A percentile compares a stretch with the other conserved stretches of the same genome.
These are phyloP conservation scores for Cadophora sp. DNA, from an alignment of 2,329 filamentous ascomycete genomes.

Conservation along the genomic window DNA sequence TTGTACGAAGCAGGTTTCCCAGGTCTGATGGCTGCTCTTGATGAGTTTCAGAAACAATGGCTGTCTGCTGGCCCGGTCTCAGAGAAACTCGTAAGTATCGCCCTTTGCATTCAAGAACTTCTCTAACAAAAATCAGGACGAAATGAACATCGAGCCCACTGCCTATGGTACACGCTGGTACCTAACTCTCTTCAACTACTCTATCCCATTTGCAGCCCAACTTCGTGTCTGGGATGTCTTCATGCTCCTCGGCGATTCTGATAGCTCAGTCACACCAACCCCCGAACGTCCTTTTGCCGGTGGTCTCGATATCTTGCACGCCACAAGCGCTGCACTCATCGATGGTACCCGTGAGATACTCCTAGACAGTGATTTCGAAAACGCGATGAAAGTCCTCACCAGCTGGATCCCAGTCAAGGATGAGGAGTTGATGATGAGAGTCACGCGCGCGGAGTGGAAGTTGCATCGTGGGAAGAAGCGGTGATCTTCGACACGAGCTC, in stretches of 20 bases:
- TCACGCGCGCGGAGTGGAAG: conserved; percentile 88
- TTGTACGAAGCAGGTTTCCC: conserved; percentile 86
- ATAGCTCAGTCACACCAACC: conserved; percentile 48
- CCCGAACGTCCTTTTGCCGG: conserved; percentile 56
- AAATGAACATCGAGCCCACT: conserved; percentile 82
- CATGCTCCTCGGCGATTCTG: conserved; percentile 84
- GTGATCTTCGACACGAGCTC: neutral
- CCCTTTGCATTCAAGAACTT: neutral
- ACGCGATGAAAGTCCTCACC: conserved; percentile 95
- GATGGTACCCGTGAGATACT: conserved; percentile 89
- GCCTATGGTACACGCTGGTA: conserved; percentile 99
- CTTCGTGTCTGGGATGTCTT: conserved; percentile 98
- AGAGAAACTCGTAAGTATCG: conserved; percentile 72
- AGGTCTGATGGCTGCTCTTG: conserved; percentile 84
- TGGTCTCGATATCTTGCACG: conserved; percentile 87
- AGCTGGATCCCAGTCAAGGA: conserved; percentile 94
- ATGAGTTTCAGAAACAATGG: conserved; percentile 87
- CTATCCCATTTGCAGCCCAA: conserved; percentile 91
- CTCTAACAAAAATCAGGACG: conserved; percentile 57
- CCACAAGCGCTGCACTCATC: conserved; percentile 86
- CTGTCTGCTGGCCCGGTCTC: conserved; percentile 79
- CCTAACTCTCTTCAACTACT: conserved; percentile 95
- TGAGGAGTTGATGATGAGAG: conserved; percentile 90
- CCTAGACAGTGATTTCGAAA: conserved; percentile 93
- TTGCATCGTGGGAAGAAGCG: conserved; percentile 56